Conservation (phyloP, 345 rosid species). For the Erucastrum elatum region DNA sequence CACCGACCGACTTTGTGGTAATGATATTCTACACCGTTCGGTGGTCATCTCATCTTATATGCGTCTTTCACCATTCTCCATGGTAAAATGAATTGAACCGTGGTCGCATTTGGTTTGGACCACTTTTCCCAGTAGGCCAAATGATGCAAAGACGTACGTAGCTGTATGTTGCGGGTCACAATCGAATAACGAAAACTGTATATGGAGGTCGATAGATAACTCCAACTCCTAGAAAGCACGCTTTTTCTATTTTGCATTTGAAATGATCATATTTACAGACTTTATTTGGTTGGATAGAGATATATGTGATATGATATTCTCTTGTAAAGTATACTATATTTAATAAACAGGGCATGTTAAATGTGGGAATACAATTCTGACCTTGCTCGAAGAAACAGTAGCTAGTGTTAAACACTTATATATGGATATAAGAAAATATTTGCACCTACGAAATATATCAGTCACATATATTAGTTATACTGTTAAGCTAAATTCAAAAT, state of each 20-base stretch:
- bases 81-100: conserved; percentile 30
- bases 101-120: conserved; percentile 27
- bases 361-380: conserved; percentile 19
- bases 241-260: conserved; percentile 17
- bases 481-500: neutral
- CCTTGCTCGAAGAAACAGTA: conserved; percentile 2
- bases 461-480: neutral
- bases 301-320: conserved; percentile 16
- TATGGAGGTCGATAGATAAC: conserved; percentile 37
- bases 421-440: neutral
- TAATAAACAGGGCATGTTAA: conserved; percentile 18
- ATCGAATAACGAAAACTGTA: conserved; percentile 37
- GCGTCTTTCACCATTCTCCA: conserved; percentile 8
- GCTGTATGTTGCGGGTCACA: conserved; percentile 32
- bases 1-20: conserved; percentile 5
- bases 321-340: conserved; percentile 18
- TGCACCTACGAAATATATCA: neutral
- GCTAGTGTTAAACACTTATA: neutral
- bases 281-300: conserved; percentile 3
- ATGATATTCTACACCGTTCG: conserved; percentile 3
- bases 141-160: conserved; percentile 7
- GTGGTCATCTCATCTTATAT: conserved; percentile 15
- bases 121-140: conserved; percentile 2
- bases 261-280: conserved; percentile 33
- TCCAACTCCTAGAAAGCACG: conserved; percentile 28